Percentiles rank a stretch among this genome's conserved stretches.
These are phyloP conservation scores for Glonium stellatum DNA, from an alignment of 495 filamentous ascomycete genomes.

Conservation along the genomic window DNA sequence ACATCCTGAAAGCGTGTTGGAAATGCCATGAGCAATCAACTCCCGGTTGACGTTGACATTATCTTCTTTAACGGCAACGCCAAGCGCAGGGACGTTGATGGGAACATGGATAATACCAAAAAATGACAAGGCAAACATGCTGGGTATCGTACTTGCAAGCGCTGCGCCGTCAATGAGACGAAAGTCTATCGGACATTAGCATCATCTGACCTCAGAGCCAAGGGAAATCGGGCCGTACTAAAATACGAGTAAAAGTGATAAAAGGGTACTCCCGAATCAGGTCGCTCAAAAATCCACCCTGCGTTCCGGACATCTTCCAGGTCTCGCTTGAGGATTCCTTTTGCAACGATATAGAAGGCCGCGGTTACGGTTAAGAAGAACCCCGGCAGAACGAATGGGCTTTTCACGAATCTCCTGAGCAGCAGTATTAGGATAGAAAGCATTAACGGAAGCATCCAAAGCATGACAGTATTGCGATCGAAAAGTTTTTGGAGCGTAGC, in stretches of 20 bases:
- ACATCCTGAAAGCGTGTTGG: conserved; percentile 81
- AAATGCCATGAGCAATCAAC: conserved; percentile 85
- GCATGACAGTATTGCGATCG: conserved; percentile 59
- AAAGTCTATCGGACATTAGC: conserved; percentile 50
- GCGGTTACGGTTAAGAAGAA: conserved; percentile 77
- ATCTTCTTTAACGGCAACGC: conserved; percentile 82
- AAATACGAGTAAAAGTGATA: conserved; percentile 96
- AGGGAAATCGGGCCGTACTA: conserved; percentile 46
- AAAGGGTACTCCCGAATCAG: conserved; percentile 78
- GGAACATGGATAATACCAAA: conserved; percentile 96
- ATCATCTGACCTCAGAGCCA: not conserved
- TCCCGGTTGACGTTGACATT: conserved; percentile 86
- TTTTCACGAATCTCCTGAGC: conserved; percentile 64
- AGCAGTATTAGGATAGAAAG: conserved; percentile 71
- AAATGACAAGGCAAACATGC: conserved; percentile 96
- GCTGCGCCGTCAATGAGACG: conserved; percentile 70
- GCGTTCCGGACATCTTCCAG: conserved; percentile 54
- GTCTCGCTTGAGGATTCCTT: conserved; percentile 55
- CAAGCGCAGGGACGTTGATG: conserved; percentile 92
- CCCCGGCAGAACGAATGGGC: conserved; percentile 74
- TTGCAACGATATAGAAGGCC: conserved; percentile 75
- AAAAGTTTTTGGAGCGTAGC: conserved; percentile 69
- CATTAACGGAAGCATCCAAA: conserved; percentile 75
- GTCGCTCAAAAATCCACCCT: conserved; percentile 88
- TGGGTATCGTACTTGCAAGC: conserved; percentile 70